These are phyloP conservation scores for Neurospora pannonica DNA, from an alignment of 495 filamentous ascomycete genomes.

Conservation along the genomic window DNA sequence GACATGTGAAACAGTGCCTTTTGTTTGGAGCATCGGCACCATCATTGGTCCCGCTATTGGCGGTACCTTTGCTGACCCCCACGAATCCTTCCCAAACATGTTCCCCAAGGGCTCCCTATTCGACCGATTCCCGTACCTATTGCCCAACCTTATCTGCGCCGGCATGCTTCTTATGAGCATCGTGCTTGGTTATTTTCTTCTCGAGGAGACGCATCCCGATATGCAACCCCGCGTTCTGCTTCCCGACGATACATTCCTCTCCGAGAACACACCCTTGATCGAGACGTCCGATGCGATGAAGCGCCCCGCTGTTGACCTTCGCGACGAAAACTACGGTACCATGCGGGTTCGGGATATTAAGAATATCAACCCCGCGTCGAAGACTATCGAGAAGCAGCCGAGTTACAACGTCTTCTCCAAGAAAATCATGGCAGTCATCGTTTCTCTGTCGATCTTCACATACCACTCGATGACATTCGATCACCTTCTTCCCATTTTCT, in stretches of 20 bases:
- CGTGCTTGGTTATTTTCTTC: conserved; percentile 57
- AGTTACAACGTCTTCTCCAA: conserved; percentile 48
- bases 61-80: conserved; percentile 66
- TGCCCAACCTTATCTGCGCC: conserved; percentile 73
- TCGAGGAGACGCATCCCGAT: conserved; percentile 75
- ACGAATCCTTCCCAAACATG: conserved; percentile 53
- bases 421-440: conserved; percentile 56
- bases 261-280: conserved; percentile 60
- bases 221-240: conserved; percentile 53
- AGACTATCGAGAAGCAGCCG: conserved; percentile 21
- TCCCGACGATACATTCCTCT: conserved; percentile 44
- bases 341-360: conserved; percentile 50
- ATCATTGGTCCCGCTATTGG: conserved; percentile 78
- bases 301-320: conserved; percentile 59
- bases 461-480: conserved; percentile 87
- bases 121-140: conserved; percentile 67
- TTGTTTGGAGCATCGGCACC: conserved; percentile 79
- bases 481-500: conserved; percentile 73
- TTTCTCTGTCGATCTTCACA: conserved; percentile 71
- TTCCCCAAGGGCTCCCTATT: conserved; percentile 59
- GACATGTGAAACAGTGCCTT: conserved; percentile 49
- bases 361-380: conserved; percentile 25
- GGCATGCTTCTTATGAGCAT: conserved; percentile 64
- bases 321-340: conserved; percentile 69
- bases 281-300: conserved; percentile 60